A percentile compares a stretch with the other conserved stretches of the same genome.
phyloP scores from a whole-genome alignment of 192 early-diverging fungal species.

The Phycomyces blakesleeanus region DNA sequence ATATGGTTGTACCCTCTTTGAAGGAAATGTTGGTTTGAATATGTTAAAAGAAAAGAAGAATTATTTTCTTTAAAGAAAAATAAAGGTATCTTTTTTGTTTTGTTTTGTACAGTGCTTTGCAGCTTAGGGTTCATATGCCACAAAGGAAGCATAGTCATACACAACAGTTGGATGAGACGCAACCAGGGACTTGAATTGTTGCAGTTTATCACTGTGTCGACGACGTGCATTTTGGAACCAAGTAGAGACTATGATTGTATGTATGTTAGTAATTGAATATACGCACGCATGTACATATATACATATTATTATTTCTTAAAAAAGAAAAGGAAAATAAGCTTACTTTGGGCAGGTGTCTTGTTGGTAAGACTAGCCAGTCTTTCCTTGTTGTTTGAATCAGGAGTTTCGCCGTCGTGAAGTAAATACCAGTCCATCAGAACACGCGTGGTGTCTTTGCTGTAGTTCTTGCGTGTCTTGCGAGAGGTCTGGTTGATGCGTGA shows the following conservation, averaged over 20 bases:
- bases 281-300: too few relatives aligned
- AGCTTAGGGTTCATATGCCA: slow-evolving; percentile 9
- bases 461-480: slow-evolving; percentile 22
- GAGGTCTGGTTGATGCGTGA: not conserved
- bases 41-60: not conserved
- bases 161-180: slow-evolving; percentile 8
- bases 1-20: too few relatives aligned
- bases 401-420: slow-evolving; percentile 14
- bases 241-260: slow-evolving; percentile 23
- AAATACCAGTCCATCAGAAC: slow-evolving; percentile 31
- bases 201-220: slow-evolving; percentile 20
- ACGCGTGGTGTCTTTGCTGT: slow-evolving; percentile 16
- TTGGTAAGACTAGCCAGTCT: slow-evolving; percentile 18
- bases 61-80: not conserved
- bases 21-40: too few relatives aligned
- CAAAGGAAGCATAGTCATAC: slow-evolving; percentile 22
- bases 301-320: too few relatives aligned
- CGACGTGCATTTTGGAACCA: slow-evolving; percentile 31
- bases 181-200: slow-evolving; percentile 7
- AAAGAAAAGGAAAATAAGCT: not conserved
- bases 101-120: not conserved
- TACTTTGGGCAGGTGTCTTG: slow-evolving; percentile 23
- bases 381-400: slow-evolving; percentile 20
- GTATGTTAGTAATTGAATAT: too few relatives aligned
- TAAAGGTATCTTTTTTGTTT: too few relatives aligned